phyloP scores from a whole-genome alignment of 345 rosid genomes.

The Dipteronia sinensis region DNA sequence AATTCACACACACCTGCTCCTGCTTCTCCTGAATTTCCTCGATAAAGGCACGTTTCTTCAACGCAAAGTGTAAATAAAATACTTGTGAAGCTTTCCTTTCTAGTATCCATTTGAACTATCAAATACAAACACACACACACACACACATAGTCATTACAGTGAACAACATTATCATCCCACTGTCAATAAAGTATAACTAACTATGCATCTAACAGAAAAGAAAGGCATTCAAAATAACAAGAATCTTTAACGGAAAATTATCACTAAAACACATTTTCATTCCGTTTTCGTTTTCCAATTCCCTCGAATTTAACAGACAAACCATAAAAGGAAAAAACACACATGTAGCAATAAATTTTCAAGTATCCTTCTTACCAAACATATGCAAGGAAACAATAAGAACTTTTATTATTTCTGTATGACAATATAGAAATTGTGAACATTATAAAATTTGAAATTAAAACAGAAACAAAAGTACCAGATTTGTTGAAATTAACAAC shows the following conservation, averaged over 20 bases:
- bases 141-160: background rate
- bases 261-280: too few relatives aligned
- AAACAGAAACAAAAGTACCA: too few relatives aligned
- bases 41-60: slow-evolving; percentile 87
- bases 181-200: background rate
- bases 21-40: slow-evolving; percentile 99
- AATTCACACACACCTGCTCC: slow-evolving; percentile 72
- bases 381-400: background rate
- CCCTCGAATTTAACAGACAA: background rate
- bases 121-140: slow-evolving; percentile 23
- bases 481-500: too few relatives aligned
- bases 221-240: too few relatives aligned
- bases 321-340: background rate
- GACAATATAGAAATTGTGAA: background rate
- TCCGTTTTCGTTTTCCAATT: too few relatives aligned
- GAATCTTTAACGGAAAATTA: too few relatives aligned
- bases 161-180: background rate
- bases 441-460: background rate
- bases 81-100: slow-evolving; percentile 91
- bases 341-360: background rate
- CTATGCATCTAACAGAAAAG: too few relatives aligned
- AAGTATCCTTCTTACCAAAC: background rate
- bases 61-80: slow-evolving; percentile 80
- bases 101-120: slow-evolving; percentile 89
- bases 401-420: background rate